These are phyloP conservation scores for Lipomyces yarrowii DNA, from an alignment of 1,139 yeast species.

Conservation along the genomic window DNA sequence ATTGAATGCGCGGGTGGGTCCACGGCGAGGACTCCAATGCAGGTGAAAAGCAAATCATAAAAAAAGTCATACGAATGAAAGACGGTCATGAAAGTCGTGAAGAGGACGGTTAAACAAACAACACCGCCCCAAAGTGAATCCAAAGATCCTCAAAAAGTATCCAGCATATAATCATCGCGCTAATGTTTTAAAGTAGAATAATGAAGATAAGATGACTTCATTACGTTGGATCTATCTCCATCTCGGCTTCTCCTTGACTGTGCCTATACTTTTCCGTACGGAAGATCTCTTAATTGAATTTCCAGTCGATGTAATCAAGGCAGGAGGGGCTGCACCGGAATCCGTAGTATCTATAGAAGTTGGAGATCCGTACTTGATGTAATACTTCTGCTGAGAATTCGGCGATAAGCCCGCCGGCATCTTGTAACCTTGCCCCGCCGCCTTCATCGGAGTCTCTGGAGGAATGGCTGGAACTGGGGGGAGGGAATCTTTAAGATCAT, in stretches of 20 bases:
- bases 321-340: neutral
- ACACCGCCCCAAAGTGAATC: neutral
- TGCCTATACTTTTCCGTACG: constrained; percentile 21
- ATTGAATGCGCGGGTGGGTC: neutral
- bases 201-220: neutral
- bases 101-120: neutral
- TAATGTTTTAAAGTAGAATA: neutral
- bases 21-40: neutral
- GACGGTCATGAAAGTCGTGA: neutral
- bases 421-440: constrained; percentile 7
- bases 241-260: constrained; percentile 18
- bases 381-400: constrained; percentile 17
- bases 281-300: neutral
- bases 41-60: neutral
- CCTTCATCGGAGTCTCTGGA: neutral
- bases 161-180: neutral
- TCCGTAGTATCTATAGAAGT: constrained; percentile 3
- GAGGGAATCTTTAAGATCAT: neutral
- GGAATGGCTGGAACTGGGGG: constrained; percentile 24
- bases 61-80: neutral
- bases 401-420: constrained; percentile 11
- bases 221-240: constrained; percentile 13
- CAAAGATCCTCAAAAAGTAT: no score
- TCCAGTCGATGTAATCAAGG: neutral
- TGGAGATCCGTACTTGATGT: constrained; percentile 18